These are phyloP conservation scores for Aspergillus funiculosus DNA, from an alignment of 495 filamentous ascomycete species.

Conservation along the genomic window DNA sequence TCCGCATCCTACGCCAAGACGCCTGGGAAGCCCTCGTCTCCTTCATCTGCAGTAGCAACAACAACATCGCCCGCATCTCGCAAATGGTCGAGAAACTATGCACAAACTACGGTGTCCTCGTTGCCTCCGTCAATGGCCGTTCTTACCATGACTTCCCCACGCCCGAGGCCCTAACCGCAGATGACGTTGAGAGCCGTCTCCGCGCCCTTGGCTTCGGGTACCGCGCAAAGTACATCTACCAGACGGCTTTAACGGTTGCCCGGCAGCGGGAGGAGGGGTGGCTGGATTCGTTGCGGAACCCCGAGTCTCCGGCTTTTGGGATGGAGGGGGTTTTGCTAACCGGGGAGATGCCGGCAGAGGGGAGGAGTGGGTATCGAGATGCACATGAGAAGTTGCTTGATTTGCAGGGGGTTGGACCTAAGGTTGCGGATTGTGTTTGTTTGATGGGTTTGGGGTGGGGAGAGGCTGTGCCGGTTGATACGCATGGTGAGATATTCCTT, in stretches of 20 bases:
- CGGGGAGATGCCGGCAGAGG: slow-evolving; percentile 50
- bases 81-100: slow-evolving; percentile 96
- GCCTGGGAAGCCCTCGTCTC: slow-evolving; percentile 90
- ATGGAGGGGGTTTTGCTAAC: slow-evolving; percentile 20
- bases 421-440: slow-evolving; percentile 94
- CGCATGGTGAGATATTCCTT: slow-evolving; percentile 57
- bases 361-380: slow-evolving; percentile 63
- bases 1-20: slow-evolving; percentile 93
- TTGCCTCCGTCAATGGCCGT: slow-evolving; percentile 63
- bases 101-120: slow-evolving; percentile 68
- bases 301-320: slow-evolving; percentile 62
- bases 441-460: slow-evolving; percentile 97
- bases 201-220: slow-evolving; percentile 90
- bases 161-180: slow-evolving; percentile 61
- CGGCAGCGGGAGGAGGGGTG: slow-evolving; percentile 62
- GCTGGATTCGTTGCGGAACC: slow-evolving; percentile 71
- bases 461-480: slow-evolving; percentile 92
- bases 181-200: slow-evolving; percentile 68
- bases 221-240: slow-evolving; percentile 81
- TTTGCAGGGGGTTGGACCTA: slow-evolving; percentile 86
- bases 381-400: slow-evolving; percentile 76
- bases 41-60: slow-evolving; percentile 99
- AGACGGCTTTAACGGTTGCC: slow-evolving; percentile 72
- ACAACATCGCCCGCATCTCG: slow-evolving; percentile 91
- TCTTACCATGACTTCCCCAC: slow-evolving; percentile 83